Evolutionary conservation across 2,329 filamentous ascomycete genomes (phyloP).

Genomic region (Aspergillus sp.): DNA sequence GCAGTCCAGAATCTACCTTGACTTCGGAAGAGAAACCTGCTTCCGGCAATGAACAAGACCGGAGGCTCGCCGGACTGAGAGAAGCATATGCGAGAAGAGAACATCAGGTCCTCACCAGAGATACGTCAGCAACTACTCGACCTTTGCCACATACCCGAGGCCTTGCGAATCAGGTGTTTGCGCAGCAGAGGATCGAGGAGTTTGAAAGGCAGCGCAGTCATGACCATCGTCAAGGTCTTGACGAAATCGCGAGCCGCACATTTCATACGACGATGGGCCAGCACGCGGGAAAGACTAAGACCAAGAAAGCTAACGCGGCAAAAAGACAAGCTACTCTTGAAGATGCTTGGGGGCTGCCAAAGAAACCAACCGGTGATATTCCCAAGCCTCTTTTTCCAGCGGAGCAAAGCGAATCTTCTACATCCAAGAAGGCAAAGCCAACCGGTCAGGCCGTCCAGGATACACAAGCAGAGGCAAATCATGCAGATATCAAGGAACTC

Average conservation of each 20-base stretch:
- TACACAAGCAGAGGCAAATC: slow-evolving; percentile 2
- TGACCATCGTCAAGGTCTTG: slow-evolving; percentile 8
- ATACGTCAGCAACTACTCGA: neutral
- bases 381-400: neutral
- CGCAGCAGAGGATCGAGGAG: slow-evolving; percentile 10
- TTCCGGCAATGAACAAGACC: neutral
- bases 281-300: slow-evolving; percentile 17
- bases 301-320: slow-evolving; percentile 15
- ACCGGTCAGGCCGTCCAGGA: neutral
- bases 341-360: slow-evolving; percentile 26
- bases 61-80: slow-evolving; percentile 1
- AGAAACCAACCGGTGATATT: neutral
- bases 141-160: neutral
- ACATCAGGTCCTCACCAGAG: neutral
- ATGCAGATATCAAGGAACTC: slow-evolving; percentile 20
- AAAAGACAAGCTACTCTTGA: slow-evolving; percentile 28
- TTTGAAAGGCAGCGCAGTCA: slow-evolving; percentile 11
- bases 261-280: slow-evolving; percentile 33
- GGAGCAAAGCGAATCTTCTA: neutral
- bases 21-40: neutral
- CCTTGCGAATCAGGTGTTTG: slow-evolving; percentile 2
- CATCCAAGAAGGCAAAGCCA: neutral
- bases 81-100: neutral
- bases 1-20: neutral
- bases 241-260: slow-evolving; percentile 22